A percentile compares a stretch with the other conserved stretches of the same genome.
Conservation (phyloP, 2,329 filamentous ascomycete species). For the Emmonsiellopsis sp. region DNA sequence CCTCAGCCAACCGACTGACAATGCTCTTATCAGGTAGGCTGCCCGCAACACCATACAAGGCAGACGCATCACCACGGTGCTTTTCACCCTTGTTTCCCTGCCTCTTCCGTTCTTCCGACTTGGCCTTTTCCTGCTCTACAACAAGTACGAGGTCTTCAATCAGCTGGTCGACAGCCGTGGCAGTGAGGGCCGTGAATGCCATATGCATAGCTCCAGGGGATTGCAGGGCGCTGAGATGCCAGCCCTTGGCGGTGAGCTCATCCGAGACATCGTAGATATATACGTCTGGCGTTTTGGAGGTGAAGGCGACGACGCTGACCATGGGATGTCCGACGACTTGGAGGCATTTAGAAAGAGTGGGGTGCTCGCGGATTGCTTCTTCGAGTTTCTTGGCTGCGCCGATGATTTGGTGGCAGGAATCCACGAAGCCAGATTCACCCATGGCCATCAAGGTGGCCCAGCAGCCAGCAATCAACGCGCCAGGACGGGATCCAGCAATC, state of each 20-base stretch:
- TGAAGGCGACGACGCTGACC: slow-evolving; percentile 84
- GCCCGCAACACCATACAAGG: slow-evolving; percentile 89
- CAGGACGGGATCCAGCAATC: slow-evolving; percentile 83
- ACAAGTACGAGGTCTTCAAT: slow-evolving; percentile 57
- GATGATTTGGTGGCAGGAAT: slow-evolving; percentile 79
- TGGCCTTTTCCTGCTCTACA: slow-evolving; percentile 62
- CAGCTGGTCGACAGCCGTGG: slow-evolving; percentile 69
- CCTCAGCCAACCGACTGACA: slow-evolving; percentile 78
- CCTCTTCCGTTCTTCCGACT: slow-evolving; percentile 59
- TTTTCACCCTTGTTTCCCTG: slow-evolving; percentile 46
- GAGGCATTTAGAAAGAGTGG: slow-evolving; percentile 61
- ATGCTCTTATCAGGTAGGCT: slow-evolving; percentile 93
- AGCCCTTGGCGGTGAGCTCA: slow-evolving; percentile 71
- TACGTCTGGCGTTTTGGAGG: slow-evolving; percentile 57
- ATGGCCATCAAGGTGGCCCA: slow-evolving; percentile 88
- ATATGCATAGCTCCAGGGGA: slow-evolving; percentile 86
- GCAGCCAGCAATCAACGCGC: slow-evolving; percentile 88
- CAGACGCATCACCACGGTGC: slow-evolving; percentile 62
- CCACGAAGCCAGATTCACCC: slow-evolving; percentile 79
- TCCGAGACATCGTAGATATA: slow-evolving; percentile 94
- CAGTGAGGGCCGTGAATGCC: slow-evolving; percentile 81
- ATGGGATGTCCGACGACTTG: slow-evolving; percentile 74
- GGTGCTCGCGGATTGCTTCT: slow-evolving; percentile 60
- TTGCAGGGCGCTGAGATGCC: slow-evolving; percentile 94
- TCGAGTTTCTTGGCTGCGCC: slow-evolving; percentile 76